A percentile compares a stretch with the other conserved stretches of the same genome.
Evolutionary conservation across 192 early-diverging fungal species (phyloP).

Genomic region (Podila epigama): DNA sequence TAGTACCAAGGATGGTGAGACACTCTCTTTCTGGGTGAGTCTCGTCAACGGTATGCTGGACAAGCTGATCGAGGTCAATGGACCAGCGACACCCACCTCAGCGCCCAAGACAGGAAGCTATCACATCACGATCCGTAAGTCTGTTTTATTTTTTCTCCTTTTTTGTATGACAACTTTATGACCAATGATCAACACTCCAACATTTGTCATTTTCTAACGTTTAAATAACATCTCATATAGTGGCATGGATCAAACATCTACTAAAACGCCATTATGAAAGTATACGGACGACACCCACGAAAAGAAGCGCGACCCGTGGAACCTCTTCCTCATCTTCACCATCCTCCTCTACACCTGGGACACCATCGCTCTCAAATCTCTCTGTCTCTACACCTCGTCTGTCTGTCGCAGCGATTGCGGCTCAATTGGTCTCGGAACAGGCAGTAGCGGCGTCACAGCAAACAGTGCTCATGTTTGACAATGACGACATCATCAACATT

Average conservation of each 20-base stretch:
- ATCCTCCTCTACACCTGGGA: constrained; percentile 4
- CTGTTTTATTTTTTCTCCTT: background rate
- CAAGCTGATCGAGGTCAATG: constrained; percentile 32
- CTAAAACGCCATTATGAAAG: constrained; percentile 30
- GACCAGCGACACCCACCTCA: constrained; percentile 10
- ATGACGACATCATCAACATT: constrained; percentile 43
- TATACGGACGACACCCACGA: background rate
- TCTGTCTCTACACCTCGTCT: constrained; percentile 8
- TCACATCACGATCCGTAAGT: constrained; percentile 35
- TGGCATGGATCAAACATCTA: constrained; percentile 45
- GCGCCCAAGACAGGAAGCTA: constrained; percentile 36
- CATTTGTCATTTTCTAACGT: too few species aligned
- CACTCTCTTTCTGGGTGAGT: constrained; percentile 30
- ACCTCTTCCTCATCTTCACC: constrained; percentile 9
- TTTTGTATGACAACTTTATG: too few species aligned
- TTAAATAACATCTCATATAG: too few species aligned
- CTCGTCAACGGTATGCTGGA: constrained; percentile 32
- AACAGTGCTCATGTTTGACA: constrained; percentile 22
- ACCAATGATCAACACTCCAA: too few species aligned
- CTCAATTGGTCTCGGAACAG: constrained; percentile 26
- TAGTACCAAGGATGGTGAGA: constrained; percentile 23
- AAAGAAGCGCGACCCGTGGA: background rate
- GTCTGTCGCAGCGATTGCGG: constrained; percentile 25
- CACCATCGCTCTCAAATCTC: constrained; percentile 2
- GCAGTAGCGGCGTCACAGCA: constrained; percentile 10